A percentile compares a stretch with the other conserved stretches of the same genome.
phyloP scores from a whole-genome alignment of 371 early-diverging fungal species.

The Synchytrium microbalum region DNA sequence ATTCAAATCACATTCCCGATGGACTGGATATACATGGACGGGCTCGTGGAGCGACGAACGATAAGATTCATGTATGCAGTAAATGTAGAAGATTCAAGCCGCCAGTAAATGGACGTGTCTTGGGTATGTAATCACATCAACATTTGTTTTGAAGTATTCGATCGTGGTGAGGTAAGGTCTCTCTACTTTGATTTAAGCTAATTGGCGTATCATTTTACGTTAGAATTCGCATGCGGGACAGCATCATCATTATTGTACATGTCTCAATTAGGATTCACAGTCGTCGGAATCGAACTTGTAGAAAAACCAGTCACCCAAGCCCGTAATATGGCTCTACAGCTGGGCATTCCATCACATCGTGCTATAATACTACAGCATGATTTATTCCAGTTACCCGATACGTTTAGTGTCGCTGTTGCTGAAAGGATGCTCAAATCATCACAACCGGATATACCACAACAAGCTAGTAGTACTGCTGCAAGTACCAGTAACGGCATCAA shows the following conservation, averaged over 20 bases:
- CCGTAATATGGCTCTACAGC: background rate
- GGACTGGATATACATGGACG: too few relatives aligned
- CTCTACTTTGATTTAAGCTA: too few relatives aligned
- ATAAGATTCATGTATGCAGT: background rate
- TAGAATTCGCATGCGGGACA: conserved; percentile 4
- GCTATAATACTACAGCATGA: background rate
- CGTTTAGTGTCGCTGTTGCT: background rate
- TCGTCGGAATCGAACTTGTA: background rate
- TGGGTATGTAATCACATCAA: conserved; percentile 1
- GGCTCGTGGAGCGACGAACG: too few relatives aligned
- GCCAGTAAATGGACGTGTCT: background rate
- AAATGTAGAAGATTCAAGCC: conserved; percentile 1
- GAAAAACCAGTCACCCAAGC: background rate
- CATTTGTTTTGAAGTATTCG: too few relatives aligned
- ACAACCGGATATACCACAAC: background rate
- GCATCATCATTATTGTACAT: background rate
- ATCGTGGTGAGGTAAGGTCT: too few relatives aligned
- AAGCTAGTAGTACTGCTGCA: background rate
- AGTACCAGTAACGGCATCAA: background rate
- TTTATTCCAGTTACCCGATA: background rate
- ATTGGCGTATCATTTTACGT: too few relatives aligned
- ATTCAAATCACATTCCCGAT: too few relatives aligned
- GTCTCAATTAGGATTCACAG: background rate
- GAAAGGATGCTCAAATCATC: background rate
- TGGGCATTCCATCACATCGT: background rate